A percentile compares a stretch with the other conserved stretches of the same genome.
phyloP scores from a whole-genome alignment of 345 rosid genomes.

The Camelina neglecta region DNA sequence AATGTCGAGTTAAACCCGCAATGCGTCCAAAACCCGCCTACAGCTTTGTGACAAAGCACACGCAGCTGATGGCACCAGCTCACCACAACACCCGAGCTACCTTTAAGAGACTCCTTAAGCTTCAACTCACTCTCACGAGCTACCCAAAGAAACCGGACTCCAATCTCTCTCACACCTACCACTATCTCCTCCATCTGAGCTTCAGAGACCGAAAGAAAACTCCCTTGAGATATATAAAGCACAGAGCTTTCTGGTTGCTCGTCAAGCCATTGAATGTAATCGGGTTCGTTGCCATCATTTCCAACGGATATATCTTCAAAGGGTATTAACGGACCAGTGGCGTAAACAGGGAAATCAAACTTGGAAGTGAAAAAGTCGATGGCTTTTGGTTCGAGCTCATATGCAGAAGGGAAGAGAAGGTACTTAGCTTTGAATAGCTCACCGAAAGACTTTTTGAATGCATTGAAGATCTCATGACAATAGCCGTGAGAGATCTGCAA shows the following conservation, averaged over 20 bases:
- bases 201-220: slow-evolving; percentile 47
- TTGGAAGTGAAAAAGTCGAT: slow-evolving; percentile 45
- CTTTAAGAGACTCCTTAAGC: slow-evolving; percentile 22
- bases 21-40: slow-evolving; percentile 75
- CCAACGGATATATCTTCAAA: slow-evolving; percentile 20
- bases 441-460: slow-evolving; percentile 30
- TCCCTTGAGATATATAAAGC: slow-evolving; percentile 51
- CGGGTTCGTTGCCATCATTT: not conserved
- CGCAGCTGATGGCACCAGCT: slow-evolving; percentile 67
- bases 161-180: slow-evolving; percentile 44
- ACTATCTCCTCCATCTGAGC: slow-evolving; percentile 52
- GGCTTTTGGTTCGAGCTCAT: slow-evolving; percentile 57
- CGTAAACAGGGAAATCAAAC: slow-evolving; percentile 43
- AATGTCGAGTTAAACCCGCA: slow-evolving; percentile 71
- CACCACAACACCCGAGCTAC: slow-evolving; percentile 32
- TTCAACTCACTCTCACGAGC: slow-evolving; percentile 41
- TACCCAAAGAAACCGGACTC: slow-evolving; percentile 54
- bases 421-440: slow-evolving; percentile 57
- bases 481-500: slow-evolving; percentile 40
- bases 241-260: slow-evolving; percentile 50
- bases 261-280: slow-evolving; percentile 49
- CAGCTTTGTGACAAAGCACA: slow-evolving; percentile 55
- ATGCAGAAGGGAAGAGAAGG: slow-evolving; percentile 56
- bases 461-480: slow-evolving; percentile 3
- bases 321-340: slow-evolving; percentile 56